A percentile compares a stretch with the other conserved stretches of the same genome.
phyloP scores from a whole-genome alignment of 2,329 filamentous ascomycete genomes.

The Thielaviopsis musarum region DNA sequence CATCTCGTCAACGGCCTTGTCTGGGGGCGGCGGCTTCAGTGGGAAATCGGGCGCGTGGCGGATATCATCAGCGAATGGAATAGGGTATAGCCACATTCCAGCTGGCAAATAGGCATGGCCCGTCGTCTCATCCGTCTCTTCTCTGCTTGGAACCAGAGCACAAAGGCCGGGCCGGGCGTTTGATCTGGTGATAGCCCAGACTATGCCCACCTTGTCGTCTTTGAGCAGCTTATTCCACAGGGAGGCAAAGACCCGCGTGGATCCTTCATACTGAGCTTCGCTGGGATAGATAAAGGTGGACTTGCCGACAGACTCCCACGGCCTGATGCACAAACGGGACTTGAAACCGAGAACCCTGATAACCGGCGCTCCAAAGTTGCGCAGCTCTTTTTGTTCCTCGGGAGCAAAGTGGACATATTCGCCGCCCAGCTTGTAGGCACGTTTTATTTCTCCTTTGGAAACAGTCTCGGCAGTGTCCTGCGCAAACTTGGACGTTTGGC shows the following conservation, averaged over 20 bases:
- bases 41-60: slow-evolving; percentile 51
- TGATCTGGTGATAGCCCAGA: slow-evolving; percentile 72
- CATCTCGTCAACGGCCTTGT: slow-evolving; percentile 66
- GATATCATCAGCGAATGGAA: slow-evolving; percentile 83
- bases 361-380: slow-evolving; percentile 63
- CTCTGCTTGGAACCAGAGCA: slow-evolving; percentile 62
- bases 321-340: slow-evolving; percentile 51
- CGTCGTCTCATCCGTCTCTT: slow-evolving; percentile 44
- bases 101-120: slow-evolving; percentile 58
- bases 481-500: slow-evolving; percentile 57
- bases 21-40: slow-evolving; percentile 38
- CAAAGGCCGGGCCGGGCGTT: slow-evolving; percentile 69
- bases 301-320: slow-evolving; percentile 75
- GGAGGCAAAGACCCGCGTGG: slow-evolving; percentile 80
- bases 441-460: slow-evolving; percentile 67
- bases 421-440: slow-evolving; percentile 91
- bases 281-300: slow-evolving; percentile 89
- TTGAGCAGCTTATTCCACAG: slow-evolving; percentile 73
- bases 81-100: slow-evolving; percentile 73
- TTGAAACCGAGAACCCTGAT: slow-evolving; percentile 94
- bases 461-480: slow-evolving; percentile 63
- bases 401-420: slow-evolving; percentile 73
- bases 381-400: slow-evolving; percentile 65
- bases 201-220: slow-evolving; percentile 65
- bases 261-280: slow-evolving; percentile 78